phyloP scores from a whole-genome alignment of 2,329 filamentous ascomycete genomes.

The Microcyclospora pomicola region DNA sequence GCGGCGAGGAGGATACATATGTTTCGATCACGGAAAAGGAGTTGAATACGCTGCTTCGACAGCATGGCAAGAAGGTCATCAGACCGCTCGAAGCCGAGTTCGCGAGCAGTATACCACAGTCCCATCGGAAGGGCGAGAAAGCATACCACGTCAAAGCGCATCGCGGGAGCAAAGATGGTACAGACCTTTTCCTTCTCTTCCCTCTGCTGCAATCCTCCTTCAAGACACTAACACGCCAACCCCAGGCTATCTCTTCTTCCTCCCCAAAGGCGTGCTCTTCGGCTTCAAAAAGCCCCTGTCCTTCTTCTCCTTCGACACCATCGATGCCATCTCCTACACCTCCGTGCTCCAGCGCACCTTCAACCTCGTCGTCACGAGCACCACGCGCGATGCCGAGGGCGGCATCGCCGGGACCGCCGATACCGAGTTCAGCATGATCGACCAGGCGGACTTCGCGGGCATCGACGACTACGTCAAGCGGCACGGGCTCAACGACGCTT shows the following conservation, averaged over 20 bases:
- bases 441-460: slow-evolving; percentile 47
- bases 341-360: slow-evolving; percentile 52
- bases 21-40: slow-evolving; percentile 30
- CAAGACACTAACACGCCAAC: slow-evolving; percentile 1
- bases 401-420: slow-evolving; percentile 29
- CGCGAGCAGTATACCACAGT: slow-evolving; percentile 44
- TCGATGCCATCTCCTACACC: slow-evolving; percentile 49
- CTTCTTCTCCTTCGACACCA: slow-evolving; percentile 46
- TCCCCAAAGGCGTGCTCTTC: slow-evolving; percentile 47
- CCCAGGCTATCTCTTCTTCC: slow-evolving; percentile 48
- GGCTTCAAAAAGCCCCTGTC: slow-evolving; percentile 52
- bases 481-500: slow-evolving; percentile 48
- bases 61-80: slow-evolving; percentile 34
- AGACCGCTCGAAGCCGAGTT: slow-evolving; percentile 45
- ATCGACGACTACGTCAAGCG: slow-evolving; percentile 50
- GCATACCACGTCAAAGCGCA: slow-evolving; percentile 52
- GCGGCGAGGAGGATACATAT: slow-evolving; percentile 32
- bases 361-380: slow-evolving; percentile 43
- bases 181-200: slow-evolving; percentile 4
- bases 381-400: slow-evolving; percentile 24
- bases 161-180: slow-evolving; percentile 51
- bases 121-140: slow-evolving; percentile 48
- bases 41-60: slow-evolving; percentile 36
- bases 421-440: slow-evolving; percentile 51
- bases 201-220: neutral